These are phyloP conservation scores for Delitschia confertaspora DNA, from an alignment of 495 filamentous ascomycete genomes.

Conservation along the genomic window DNA sequence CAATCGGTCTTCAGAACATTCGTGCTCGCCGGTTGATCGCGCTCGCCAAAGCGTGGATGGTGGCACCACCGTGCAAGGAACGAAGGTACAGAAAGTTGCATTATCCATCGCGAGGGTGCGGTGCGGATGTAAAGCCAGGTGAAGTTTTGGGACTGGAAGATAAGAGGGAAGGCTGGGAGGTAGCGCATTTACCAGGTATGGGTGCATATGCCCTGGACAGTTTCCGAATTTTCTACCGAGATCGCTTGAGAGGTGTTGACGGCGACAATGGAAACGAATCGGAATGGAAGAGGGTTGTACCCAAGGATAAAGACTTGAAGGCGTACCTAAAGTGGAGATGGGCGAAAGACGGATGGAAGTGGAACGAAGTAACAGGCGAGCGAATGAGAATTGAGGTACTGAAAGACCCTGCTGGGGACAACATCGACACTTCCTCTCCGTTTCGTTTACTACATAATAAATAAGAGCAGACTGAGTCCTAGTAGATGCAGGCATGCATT, in stretches of 20 bases:
- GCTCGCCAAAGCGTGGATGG: conserved; percentile 63
- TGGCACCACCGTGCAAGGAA: conserved; percentile 49
- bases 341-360: conserved; percentile 74
- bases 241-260: conserved; percentile 54
- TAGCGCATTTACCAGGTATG: conserved; percentile 73
- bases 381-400: conserved; percentile 38
- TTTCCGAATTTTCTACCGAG: conserved; percentile 90
- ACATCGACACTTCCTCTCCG: too few species aligned
- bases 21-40: conserved; percentile 53
- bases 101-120: conserved; percentile 54
- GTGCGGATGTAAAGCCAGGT: conserved; percentile 43
- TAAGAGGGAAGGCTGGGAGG: conserved; percentile 55
- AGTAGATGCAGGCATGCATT: too few species aligned
- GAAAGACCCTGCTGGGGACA: too few species aligned
- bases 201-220: conserved; percentile 84
- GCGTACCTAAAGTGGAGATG: conserved; percentile 87
- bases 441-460: too few species aligned
- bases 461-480: too few species aligned
- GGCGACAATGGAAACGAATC: conserved; percentile 33
- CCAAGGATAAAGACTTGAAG: conserved; percentile 78
- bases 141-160: conserved; percentile 39
- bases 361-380: conserved; percentile 66
- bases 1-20: conserved; percentile 66
- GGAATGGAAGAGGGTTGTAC: conserved; percentile 84
- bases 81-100: conserved; percentile 57